Evolutionary conservation across 2,329 filamentous ascomycete genomes (phyloP).

Genomic region (Ramularia endophylla): DNA sequence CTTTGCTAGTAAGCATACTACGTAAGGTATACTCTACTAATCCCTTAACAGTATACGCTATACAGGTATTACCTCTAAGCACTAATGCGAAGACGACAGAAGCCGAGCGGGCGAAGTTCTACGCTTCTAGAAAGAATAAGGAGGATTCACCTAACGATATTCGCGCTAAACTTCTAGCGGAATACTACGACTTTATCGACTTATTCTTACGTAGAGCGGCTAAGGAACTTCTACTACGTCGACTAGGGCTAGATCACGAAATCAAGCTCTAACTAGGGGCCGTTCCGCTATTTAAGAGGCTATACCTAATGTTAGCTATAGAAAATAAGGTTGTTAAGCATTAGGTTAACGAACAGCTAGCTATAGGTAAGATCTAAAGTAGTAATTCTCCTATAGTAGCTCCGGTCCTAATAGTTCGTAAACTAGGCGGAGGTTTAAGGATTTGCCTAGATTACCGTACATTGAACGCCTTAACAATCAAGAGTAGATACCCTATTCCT

Average conservation of each 20-base stretch:
- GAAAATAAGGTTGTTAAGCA: background rate
- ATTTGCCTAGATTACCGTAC: too few relatives aligned
- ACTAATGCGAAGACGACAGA: background rate
- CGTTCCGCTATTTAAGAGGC: background rate
- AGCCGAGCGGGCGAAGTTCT: background rate
- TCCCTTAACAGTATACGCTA: background rate
- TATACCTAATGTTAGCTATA: background rate
- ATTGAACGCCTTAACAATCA: too few relatives aligned
- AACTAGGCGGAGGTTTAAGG: too few relatives aligned
- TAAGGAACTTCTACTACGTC: background rate
- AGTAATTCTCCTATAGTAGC: background rate
- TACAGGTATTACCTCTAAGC: too few relatives aligned
- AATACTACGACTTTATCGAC: background rate
- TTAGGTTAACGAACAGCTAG: background rate
- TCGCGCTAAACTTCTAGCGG: background rate
- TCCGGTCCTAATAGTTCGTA: background rate
- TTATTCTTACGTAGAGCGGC: background rate
- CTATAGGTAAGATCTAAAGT: too few relatives aligned
- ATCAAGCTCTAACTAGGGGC: background rate
- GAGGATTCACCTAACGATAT: background rate
- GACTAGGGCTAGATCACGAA: background rate
- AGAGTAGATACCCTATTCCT: too few relatives aligned
- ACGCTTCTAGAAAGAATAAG: background rate
- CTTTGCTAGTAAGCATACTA: too few relatives aligned
- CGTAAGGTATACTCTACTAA: too few relatives aligned